Conservation (phyloP, 1,284 basidiomycete species). For the Leucoagaricus sp. region DNA sequence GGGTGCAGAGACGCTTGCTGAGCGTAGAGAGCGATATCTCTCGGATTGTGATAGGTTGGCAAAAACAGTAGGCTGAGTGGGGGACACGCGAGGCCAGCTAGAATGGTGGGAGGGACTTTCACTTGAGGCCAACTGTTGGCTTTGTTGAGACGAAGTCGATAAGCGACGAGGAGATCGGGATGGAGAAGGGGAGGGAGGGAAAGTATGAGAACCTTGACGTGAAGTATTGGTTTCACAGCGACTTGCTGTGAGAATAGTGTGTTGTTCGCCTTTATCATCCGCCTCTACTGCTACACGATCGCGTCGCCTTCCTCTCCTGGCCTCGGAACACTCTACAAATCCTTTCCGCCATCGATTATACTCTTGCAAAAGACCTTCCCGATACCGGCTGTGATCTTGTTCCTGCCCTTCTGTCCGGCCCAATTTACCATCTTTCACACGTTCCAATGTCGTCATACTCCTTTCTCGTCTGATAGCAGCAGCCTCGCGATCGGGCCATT, state of each 20-base stretch:
- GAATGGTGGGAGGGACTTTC: background rate
- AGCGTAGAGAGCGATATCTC: conserved; percentile 24
- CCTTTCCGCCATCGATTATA: conserved; percentile 32
- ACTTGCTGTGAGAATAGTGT: conserved; percentile 23
- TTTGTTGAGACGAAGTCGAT: conserved; percentile 23
- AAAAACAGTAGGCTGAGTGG: background rate
- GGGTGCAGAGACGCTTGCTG: conserved; percentile 21
- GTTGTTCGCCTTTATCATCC: conserved; percentile 27
- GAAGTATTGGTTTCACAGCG: conserved; percentile 35
- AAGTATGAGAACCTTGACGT: conserved; percentile 41
- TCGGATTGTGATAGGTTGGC: conserved; percentile 25
- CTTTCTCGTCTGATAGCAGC: conserved; percentile 66
- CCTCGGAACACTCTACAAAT: conserved; percentile 12
- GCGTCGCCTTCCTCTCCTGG: conserved; percentile 56
- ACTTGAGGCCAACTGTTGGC: background rate
- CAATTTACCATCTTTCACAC: conserved; percentile 44
- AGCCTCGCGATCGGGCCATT: conserved; percentile 77
- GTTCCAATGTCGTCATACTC: conserved; percentile 59
- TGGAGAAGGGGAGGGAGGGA: conserved; percentile 51
- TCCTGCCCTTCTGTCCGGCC: conserved; percentile 32
- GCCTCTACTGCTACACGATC: conserved; percentile 46
- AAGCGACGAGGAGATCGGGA: conserved; percentile 41
- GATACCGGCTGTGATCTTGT: conserved; percentile 25
- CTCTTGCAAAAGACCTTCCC: conserved; percentile 25
- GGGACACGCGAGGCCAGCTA: background rate